These are phyloP conservation scores for Borealophlyctis nickersoniae DNA, from an alignment of 192 early-diverging fungal species.

Conservation along the genomic window DNA sequence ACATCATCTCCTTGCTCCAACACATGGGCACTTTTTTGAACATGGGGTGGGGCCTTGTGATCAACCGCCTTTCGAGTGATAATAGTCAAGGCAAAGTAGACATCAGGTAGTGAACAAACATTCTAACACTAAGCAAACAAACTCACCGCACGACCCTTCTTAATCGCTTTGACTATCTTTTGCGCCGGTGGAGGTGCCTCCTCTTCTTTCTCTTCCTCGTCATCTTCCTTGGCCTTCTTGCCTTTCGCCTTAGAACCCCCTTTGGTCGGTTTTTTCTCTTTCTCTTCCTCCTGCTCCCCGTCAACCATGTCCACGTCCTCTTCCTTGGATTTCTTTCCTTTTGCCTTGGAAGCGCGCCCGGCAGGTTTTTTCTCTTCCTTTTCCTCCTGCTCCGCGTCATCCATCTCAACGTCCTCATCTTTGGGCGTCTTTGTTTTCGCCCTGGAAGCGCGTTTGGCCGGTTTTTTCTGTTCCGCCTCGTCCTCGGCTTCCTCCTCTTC, in stretches of 20 bases:
- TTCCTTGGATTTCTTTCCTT: background rate
- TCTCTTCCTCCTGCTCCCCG: constrained; percentile 22
- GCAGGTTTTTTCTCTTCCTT: no score
- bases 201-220: constrained; percentile 22
- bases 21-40: constrained; percentile 28
- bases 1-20: constrained; percentile 31
- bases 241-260: constrained; percentile 13
- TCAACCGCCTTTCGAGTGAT: constrained; percentile 49
- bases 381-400: no score
- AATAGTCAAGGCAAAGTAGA: background rate
- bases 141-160: constrained; percentile 37
- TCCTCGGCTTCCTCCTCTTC: no score
- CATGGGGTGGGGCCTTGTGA: constrained; percentile 16
- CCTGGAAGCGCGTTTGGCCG: no score
- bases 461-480: no score
- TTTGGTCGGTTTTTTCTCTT: constrained; percentile 17
- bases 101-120: no score
- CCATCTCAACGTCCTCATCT: constrained; percentile 10
- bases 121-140: no score
- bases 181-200: constrained; percentile 3
- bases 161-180: constrained; percentile 33
- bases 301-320: constrained; percentile 20
- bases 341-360: constrained; percentile 13
- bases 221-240: constrained; percentile 16
- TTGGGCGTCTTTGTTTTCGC: no score